Evolutionary conservation across 140 eudicot genomes (phyloP), one percentile per base, ranked within the genome.

Genomic region (Anethum foeniculum): DNA sequence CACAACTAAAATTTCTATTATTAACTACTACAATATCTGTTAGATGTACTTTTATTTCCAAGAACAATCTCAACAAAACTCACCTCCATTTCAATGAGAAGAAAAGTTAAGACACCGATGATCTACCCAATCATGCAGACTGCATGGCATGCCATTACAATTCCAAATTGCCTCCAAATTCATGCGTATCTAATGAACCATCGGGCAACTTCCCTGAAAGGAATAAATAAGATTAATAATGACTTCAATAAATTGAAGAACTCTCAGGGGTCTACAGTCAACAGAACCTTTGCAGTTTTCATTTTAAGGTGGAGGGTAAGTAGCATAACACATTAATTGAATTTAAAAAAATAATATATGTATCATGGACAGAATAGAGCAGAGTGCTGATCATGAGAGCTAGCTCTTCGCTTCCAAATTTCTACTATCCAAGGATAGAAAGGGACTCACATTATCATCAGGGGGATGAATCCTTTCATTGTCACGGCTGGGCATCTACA

Each of bases 391-490:
- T 2, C 38, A 74, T n/a, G 54, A 43, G 39, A 19, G 77, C 47
- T 32, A 39, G 27, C 2, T n/a, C 21, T 30, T 34, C 12, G 56
- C 62, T 75, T 44, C 47, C 78, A 44, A 4, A 32, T 25, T 46
- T 75, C 62, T 27, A 47, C 64, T 32, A 27, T 13, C 8, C 41
- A 75, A 75, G 43, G 32, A 47, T 52, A 47, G 79, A 75, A 46
- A 47, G 62, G 41, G 51, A 75, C 79, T 75, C 64, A 28, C 28
- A 15, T 16, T 13, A 16, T 47, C 25, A 44, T 75, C 64, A 47
- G 56, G 79, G 79, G 64, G 64, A 75, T 75, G 79, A 75, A 75
- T 54, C 64, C 64, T 28, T 28, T 27, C 27, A 47, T 15, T 75
- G 64, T 75, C 27, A 46, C 6, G 10, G 64, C 64, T 75, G 28